Evolutionary conservation across 305 asterid species (phyloP).

Genomic region (Fraxinus velutina): DNA sequence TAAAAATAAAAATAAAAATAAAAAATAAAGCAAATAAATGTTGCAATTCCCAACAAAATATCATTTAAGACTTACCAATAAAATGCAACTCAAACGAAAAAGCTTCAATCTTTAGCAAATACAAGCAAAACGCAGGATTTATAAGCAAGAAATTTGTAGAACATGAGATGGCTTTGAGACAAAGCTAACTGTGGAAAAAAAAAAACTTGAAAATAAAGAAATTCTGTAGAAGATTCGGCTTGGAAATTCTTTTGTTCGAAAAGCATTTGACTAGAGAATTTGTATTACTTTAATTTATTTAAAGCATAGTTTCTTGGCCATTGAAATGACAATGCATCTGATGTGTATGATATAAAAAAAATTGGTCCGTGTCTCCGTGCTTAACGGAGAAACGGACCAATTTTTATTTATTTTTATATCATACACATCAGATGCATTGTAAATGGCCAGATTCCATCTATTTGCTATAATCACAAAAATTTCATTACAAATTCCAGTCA

Average conservation of each 20-base stretch:
- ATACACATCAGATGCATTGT: too few species aligned
- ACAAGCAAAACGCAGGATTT: conserved; percentile 18
- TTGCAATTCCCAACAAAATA: background rate
- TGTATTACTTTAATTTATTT: background rate
- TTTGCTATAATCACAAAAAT: too few species aligned
- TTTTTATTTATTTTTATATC: too few species aligned
- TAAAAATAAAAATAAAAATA: background rate
- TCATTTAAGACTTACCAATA: background rate
- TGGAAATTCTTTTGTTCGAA: conserved; percentile 24
- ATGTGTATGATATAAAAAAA: too few species aligned
- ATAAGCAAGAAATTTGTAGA: conserved; percentile 20
- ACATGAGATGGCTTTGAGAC: conserved; percentile 30
- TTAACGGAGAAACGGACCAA: too few species aligned
- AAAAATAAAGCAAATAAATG: background rate
- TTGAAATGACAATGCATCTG: too few species aligned
- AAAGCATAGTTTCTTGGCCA: conserved; percentile 24
- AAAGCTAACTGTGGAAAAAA: conserved; percentile 25
- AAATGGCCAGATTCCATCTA: too few species aligned
- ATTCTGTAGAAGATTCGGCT: conserved; percentile 14
- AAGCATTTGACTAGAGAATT: conserved; percentile 16
- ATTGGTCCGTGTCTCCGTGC: too few species aligned
- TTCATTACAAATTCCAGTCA: too few species aligned
- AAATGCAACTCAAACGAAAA: background rate
- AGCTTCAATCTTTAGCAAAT: conserved; percentile 13
- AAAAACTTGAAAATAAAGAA: background rate